Base-by-base conservation (phyloP, 768 basidiomycete species). In the Boletus subparvulus region DNA sequence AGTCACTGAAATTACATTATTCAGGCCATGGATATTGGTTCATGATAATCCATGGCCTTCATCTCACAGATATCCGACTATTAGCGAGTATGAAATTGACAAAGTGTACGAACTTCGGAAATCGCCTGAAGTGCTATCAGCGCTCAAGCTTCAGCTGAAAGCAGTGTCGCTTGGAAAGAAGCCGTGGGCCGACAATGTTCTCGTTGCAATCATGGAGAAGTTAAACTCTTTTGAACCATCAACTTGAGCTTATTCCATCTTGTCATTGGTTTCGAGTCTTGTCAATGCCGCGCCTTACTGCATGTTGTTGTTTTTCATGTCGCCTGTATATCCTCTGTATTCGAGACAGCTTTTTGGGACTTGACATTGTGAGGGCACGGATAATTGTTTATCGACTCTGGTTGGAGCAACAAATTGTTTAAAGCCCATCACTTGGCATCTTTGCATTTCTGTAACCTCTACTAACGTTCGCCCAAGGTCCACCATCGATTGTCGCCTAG, bases 131-230 rank as follows among this genome's bases (percentile, higher is more conserved):
- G 64, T 69, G 17, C 47, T 37, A 36, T 47, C 40, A 21, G 68
- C 60, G 9, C 59, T 71, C 58, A 70, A 30, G 48, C 41, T 44
- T 24, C 66, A 70, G 35, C 17, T 69, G 32, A 69, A 60, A 37
- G 57, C 41, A 17, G 62, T 69, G 9, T 46, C 69, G 11, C 40
- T 50, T 3, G 69, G 68, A 16, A 60, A 69, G 53, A 70, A 66
- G 43, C 69, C 69, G 4, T 68, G 66, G 69, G 64, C 63, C 0
- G 21, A 55, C 5, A n/a, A 12, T n/a, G 63, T 47, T 21, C 68
- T 68, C 17, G 47, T 62, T 47, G 65, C 59, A 13, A 65, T 69
- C 43, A 58, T 69, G 67, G 68, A 65, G 1, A 61, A 50, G 47
- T 52, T 68, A 3, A 69, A 63, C 28, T 40, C 56, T 1, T 28